Evolutionary conservation across 2,329 filamentous ascomycete species (phyloP).

Genomic region (Ambrosiella beaveri): DNA sequence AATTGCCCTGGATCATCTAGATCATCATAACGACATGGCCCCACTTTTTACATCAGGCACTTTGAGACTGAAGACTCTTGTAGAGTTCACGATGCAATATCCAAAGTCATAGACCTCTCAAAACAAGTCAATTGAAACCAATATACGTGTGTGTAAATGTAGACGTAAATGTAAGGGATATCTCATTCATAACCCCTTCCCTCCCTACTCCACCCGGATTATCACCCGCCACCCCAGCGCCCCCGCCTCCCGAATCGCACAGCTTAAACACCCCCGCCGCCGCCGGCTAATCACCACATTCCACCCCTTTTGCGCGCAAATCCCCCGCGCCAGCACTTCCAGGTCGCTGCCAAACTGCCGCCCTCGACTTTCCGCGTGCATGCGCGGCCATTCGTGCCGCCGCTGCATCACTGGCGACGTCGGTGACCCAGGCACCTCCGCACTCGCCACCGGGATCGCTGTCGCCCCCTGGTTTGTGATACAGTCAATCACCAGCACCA

Average conservation of each 20-base stretch:
- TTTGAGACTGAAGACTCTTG: no score
- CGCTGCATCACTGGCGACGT: constrained; percentile 14
- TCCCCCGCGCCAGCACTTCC: constrained; percentile 52
- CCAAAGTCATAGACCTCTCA: no score
- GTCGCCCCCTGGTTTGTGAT: constrained; percentile 30
- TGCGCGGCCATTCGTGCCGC: constrained; percentile 24
- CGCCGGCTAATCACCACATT: constrained; percentile 54
- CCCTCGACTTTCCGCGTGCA: constrained; percentile 38
- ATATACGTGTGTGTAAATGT: no score
- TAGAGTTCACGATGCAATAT: no score
- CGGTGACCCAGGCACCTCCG: constrained; percentile 13
- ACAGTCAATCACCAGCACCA: constrained; percentile 41
- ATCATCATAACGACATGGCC: no score
- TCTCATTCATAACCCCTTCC: no score
- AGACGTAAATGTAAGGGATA: no score
- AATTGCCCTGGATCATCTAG: no score
- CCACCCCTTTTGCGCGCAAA: constrained; percentile 58
- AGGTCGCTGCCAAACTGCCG: constrained; percentile 46
- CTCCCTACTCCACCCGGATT: constrained; percentile 32
- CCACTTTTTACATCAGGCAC: no score
- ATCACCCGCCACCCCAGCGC: constrained; percentile 53
- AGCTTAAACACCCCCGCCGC: constrained; percentile 52
- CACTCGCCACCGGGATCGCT: constrained; percentile 25
- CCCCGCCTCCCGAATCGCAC: constrained; percentile 57
- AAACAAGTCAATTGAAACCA: no score